Evolutionary conservation across 306 rosid genomes (phyloP), one percentile per base, ranked within the genome.

Genomic region (Fragaria vesca): DNA sequence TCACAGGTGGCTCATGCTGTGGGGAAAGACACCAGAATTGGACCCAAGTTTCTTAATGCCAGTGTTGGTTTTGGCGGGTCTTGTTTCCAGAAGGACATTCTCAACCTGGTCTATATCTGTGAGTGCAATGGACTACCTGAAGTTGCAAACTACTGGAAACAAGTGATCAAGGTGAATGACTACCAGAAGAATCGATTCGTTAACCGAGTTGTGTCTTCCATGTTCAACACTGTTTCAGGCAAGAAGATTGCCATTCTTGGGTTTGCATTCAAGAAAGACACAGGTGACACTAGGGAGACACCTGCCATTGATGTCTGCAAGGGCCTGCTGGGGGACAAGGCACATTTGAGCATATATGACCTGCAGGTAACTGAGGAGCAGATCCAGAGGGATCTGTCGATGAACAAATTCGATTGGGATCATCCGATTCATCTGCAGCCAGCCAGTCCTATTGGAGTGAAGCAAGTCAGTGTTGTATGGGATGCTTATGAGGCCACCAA

Each of bases 11-110:
- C 97, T 48, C 82, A 78, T 82, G 96, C 91, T 13, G 83, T 93
- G 4, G 89, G 97, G 48, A 89, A 76, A 71, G 93, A 93, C 88
- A 82, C 87, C 21, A 90, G 91, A 83, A 81, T 93, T 58, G 97
- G 97, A 58, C 72, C 93, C 1, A 90, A 79, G 77, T 92, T 83
- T 61, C 89, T 91, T 0, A 90, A 85, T 81, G 91, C 96, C 4
- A 92, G 97, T 79, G 96, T 92, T 65, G 97, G 97, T n/a, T 92
- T 92, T 85, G 97, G 97, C 16, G 97, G 97, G 26, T 90, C 97
- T 48, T 92, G 97, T 74, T 92, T 92, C 68, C 97, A 92, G 69
- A 92, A 92, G 76, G 96, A 90, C 81, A 89, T 93, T 66, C 93
- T 90, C 77, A 93, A 93, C 81, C 50, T 93, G 92, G 87, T 90